These are phyloP conservation scores for Obelidium mucronatum DNA, from an alignment of 192 early-diverging fungal species.

Conservation along the genomic window DNA sequence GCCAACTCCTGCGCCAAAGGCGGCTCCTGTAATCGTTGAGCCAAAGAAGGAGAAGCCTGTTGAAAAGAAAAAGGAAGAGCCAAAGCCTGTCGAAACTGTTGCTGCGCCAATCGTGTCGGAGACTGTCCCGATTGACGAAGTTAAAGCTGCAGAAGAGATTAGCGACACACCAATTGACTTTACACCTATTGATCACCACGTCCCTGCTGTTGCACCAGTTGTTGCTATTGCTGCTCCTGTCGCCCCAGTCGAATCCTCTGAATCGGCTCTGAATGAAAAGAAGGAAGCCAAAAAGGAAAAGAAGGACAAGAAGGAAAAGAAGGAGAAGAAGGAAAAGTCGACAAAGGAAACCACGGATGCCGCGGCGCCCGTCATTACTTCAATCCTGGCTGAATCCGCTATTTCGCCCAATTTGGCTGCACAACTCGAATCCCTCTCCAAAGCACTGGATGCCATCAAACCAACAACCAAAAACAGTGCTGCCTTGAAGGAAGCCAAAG, in stretches of 20 bases:
- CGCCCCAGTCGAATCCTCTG: neutral
- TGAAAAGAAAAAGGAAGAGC: neutral
- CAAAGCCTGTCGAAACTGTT: neutral
- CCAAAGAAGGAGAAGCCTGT: neutral
- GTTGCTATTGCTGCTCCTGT: neutral
- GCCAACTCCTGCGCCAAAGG: neutral
- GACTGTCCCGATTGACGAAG: neutral
- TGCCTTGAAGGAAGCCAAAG: neutral
- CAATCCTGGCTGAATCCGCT: neutral
- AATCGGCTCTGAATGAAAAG: neutral
- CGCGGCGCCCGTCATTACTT: neutral
- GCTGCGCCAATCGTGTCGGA: neutral
- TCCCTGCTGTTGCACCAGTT: neutral
- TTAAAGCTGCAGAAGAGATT: neutral
- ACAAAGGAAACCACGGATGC: neutral
- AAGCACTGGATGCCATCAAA: constrained; percentile 12
- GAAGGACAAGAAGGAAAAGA: constrained; percentile 10
- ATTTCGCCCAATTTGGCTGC: neutral
- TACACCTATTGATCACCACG: constrained; percentile 16
- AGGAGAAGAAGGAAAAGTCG: neutral
- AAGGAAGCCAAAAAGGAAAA: constrained; percentile 4
- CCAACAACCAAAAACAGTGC: neutral
- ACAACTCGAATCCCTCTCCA: neutral
- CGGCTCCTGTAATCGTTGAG: neutral
- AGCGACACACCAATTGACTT: constrained; percentile 13